Base-by-base conservation (phyloP, 495 filamentous ascomycete species). In the Usnea hakonensis region DNA sequence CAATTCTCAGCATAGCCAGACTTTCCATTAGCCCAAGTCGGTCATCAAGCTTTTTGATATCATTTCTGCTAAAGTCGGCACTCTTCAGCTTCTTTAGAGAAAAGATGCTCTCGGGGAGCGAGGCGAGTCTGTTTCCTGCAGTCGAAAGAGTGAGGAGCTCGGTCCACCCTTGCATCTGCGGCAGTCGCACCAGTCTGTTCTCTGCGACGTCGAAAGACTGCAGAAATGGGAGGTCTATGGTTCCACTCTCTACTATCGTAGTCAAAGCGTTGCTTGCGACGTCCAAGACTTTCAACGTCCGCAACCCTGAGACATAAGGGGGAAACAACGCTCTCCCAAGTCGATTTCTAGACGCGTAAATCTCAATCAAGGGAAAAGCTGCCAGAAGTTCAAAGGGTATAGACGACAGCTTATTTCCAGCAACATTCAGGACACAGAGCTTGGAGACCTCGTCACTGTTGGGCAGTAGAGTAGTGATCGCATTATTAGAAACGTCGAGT, bases 31-130 rank as follows among this genome's bases (percentile, higher is more conserved):
- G 73, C 8, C 89, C 90, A 61, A 97, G 83, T 66, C 82, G 82
- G 14, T 88, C 81, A 65, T 95, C 90, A 38, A 98, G 67, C 23
- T 81, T 74, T 9, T 81, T 85, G 19, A 98, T 80, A 63, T 90
- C 82, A 70, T 99, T 99, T 52, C 85, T 85, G 10, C 88, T 88
- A 61, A 97, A 84, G 71, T 96, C 89, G 21, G 87, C 85, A 38
- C 82, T 87, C 64, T 82, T 85, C 38, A 99, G 67, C 40, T 80
- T 84, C 28, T 79, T 71, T 30, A 96, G 79, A 5, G 73, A 73
- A 2, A 81, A 77, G 60, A 98, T 85, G 2, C 91, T 92, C 33
- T 82, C 77, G 0, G 94, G 94, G 43, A 97, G 73, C 11, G 79
- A 78, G 16, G 83, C 74, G 26, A 98, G 79, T 60, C 79, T 84